These are phyloP conservation scores for Diophrys sp. DNA, from an alignment of 73 alveolate genomes.

Conservation along the genomic window DNA sequence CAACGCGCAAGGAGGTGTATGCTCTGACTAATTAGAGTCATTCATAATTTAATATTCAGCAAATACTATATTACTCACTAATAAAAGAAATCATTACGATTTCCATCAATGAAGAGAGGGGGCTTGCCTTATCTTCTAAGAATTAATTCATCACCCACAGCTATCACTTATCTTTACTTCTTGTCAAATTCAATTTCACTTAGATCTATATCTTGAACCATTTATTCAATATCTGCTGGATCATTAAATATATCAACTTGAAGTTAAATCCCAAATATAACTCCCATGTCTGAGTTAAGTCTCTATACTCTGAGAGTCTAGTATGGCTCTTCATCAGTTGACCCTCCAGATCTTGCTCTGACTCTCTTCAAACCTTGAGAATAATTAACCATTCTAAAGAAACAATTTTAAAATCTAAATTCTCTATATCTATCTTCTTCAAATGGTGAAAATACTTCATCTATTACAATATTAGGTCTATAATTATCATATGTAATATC, in stretches of 20 bases:
- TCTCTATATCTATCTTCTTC: not conserved
- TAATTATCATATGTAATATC: not conserved
- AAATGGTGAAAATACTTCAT: not conserved
- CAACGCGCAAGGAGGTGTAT: no score
- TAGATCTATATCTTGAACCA: not conserved
- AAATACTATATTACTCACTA: not conserved
- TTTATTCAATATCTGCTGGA: not conserved
- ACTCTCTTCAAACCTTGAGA: not conserved
- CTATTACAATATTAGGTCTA: not conserved
- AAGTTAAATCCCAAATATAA: not conserved
- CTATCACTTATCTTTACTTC: not conserved
- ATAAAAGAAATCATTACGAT: not conserved
- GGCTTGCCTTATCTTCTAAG: not conserved
- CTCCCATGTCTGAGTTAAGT: not conserved
- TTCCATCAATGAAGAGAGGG: not conserved
- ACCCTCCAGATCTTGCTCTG: not conserved
- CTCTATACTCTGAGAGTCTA: not conserved
- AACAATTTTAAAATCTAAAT: not conserved
- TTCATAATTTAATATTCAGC: not conserved
- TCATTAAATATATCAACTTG: not conserved
- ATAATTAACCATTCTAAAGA: not conserved
- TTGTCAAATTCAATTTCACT: not conserved
- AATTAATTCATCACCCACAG: not conserved
- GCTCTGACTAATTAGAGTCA: not conserved
- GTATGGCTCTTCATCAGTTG: not conserved